Conservation (phyloP, 257 asterid species). For the Echites panduratus region DNA sequence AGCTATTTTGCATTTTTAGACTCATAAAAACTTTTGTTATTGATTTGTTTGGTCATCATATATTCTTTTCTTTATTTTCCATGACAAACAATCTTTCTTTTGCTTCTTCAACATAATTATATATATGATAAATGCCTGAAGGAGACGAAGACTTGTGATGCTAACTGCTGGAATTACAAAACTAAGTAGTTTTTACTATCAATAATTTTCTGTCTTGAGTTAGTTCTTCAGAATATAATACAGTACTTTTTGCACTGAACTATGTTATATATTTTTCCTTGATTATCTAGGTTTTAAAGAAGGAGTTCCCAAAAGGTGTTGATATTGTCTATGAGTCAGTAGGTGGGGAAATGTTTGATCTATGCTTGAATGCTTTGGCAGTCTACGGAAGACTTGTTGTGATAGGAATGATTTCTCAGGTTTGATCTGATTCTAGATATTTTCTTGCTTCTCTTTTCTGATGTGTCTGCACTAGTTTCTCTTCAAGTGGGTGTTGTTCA, state of each 20-base stretch:
- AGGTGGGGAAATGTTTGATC: slow-evolving; percentile 89
- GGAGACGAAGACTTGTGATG: not conserved
- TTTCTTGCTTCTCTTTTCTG: slow-evolving; percentile 1
- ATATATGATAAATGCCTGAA: not conserved
- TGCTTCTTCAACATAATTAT: not conserved
- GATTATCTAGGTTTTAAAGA: slow-evolving; percentile 60
- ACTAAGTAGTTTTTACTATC: not conserved
- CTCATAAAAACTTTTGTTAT: not conserved
- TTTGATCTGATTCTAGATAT: slow-evolving; percentile 13
- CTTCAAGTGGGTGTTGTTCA: too few relatives aligned
- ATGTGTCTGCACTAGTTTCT: not conserved
- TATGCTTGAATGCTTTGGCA: slow-evolving; percentile 83
- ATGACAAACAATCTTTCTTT: not conserved
- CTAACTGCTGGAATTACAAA: not conserved
- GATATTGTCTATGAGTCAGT: slow-evolving; percentile 89
- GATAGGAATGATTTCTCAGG: slow-evolving; percentile 97
- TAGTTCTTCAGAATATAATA: slow-evolving; percentile 5
- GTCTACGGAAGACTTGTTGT: slow-evolving; percentile 83
- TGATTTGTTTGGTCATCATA: not conserved
- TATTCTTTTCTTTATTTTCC: not conserved
- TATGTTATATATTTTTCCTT: not conserved
- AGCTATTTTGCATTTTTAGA: not conserved
- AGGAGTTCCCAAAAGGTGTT: slow-evolving; percentile 84
- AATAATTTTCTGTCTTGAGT: not conserved
- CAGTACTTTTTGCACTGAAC: not conserved